Evolutionary conservation across 352 stramenopile species (phyloP), one percentile per base, ranked within the genome.

Genomic region (Thalassiosira mediterranea): DNA sequence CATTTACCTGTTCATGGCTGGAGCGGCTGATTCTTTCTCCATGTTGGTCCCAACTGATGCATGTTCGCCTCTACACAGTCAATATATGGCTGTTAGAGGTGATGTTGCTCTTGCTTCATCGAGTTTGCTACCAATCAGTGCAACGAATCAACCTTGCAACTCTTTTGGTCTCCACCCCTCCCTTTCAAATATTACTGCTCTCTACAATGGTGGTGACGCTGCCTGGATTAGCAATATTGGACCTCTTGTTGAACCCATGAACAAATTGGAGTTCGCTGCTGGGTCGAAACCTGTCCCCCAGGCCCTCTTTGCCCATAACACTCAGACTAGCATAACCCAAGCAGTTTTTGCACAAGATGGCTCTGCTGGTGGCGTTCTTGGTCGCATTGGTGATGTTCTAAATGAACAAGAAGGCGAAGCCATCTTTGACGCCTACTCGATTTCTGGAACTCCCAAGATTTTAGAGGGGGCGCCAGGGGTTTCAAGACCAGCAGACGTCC

Each of bases 1-100:
- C 38, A 60, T 93, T 25, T 87, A 84, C 31, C 25, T 93, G n/a
- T 84, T 88, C 48, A 53, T 91, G n/a, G 40, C 13, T 23, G 85
- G 85, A 11, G 87, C 66, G n/a, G 47, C 58, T n/a, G 87, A 93
- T 72, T 66, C 25, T 32, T 86, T 46, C 40, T 70, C 38, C 19
- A 65, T 56, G 44, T 47, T 65, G 1, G 62, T 74, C n/a, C 86
- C 62, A 28, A 67, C 19, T n/a, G 73, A 61, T 80, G 68, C 37
- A 4, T 65, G 64, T 26, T 47, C 23, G 11, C 7, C 56, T 62
- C 58, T 90, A 10, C 38, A 86, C 31, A 47, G 32, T 7, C 71
- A 90, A 59, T 91, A 88, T 42, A 1, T 68, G 7, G 34, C 29
- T 2, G 68, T 86, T 13, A 58, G 85, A 66, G 59, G 51, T 38